Evolutionary conservation across 2,329 filamentous ascomycete species (phyloP), one percentile per base, ranked within the genome.

Genomic region (Microsporum audouinii): DNA sequence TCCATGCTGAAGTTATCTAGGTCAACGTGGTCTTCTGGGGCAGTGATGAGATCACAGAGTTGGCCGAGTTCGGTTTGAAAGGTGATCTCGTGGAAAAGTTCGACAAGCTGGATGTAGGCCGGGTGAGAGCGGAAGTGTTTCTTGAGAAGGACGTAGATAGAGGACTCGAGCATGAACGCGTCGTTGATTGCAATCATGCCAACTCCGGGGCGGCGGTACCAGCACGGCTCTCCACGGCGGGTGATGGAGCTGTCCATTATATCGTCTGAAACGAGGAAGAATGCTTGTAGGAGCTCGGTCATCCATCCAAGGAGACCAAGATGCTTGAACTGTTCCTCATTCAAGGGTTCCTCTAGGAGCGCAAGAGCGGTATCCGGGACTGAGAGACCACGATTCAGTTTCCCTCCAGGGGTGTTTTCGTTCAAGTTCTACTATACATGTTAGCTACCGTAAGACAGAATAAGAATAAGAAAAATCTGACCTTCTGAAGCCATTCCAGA

Each of bases 121-220:
- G 89, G 86, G 78, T 96, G 90, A 55, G 82, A 80, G 71, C 88
- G 88, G 84, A 97, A 99, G 78, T 90, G 88, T 79, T 95, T 94
- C 80, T 92, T 94, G 65, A 99, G 84, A 53, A 97, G 85, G 31
- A 88, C 77, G 80, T 95, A 99, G 78, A 99, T 97, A 71, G 84
- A 79, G 12, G 87, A 80, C 79, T 97, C 94, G 69, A 99, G 88
- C 84, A 97, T 86, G 81, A 97, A 96, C 65, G 92, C 85, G 73
- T 99, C 94, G 82, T 99, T 99, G 83, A 99, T 96, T 72, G 94
- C 92, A 66, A 96, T 83, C 86, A 95, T 91, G 74, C 92, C 92
- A 47, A 99, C 91, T 57, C 87, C 85, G 36, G 89, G 84, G 67
- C 90, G 87, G 63, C 88, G 87, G 79, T 97, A 99, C 94, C 94